Evolutionary conservation across 2,329 filamentous ascomycete species (phyloP).

Genomic region (Phyllosticta citriasiana): DNA sequence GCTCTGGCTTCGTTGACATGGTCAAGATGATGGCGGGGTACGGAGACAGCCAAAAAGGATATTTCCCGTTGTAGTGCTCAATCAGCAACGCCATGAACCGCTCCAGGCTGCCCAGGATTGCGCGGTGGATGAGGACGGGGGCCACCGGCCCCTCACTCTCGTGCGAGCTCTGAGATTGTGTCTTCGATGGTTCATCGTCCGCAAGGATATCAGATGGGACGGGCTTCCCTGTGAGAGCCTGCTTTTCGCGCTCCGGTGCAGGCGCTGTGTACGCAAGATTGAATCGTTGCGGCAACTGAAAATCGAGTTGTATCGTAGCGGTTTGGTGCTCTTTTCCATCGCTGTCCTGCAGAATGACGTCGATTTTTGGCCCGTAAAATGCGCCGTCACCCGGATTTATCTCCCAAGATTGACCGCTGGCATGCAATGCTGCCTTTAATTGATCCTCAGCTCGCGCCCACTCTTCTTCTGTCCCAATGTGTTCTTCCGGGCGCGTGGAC

Average conservation of each 20-base stretch:
- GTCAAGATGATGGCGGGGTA: constrained; percentile 66
- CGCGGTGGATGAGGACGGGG: constrained; percentile 76
- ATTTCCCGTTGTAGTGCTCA: constrained; percentile 69
- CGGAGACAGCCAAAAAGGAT: constrained; percentile 84
- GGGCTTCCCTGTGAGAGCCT: not conserved
- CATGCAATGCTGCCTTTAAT: constrained; percentile 52
- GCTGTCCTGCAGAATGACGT: constrained; percentile 65
- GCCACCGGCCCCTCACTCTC: constrained; percentile 35
- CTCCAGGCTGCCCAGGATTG: constrained; percentile 75
- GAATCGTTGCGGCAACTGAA: constrained; percentile 78
- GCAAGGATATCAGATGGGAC: not conserved
- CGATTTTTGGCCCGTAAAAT: constrained; percentile 88
- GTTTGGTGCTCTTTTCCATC: constrained; percentile 82
- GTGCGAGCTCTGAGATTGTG: no score
- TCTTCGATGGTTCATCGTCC: no score
- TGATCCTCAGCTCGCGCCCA: constrained; percentile 61
- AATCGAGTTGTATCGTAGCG: constrained; percentile 81
- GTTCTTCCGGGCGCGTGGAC: constrained; percentile 66
- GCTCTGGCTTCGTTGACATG: constrained; percentile 47
- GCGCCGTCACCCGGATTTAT: constrained; percentile 75
- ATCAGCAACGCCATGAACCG: constrained; percentile 77
- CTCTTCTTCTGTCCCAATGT: constrained; percentile 64
- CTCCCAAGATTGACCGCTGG: constrained; percentile 57
- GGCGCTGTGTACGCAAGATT: constrained; percentile 64
- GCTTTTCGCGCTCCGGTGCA: constrained; percentile 48